Conservation (phyloP, 768 basidiomycete species). For the Crepidotus variabilis region DNA sequence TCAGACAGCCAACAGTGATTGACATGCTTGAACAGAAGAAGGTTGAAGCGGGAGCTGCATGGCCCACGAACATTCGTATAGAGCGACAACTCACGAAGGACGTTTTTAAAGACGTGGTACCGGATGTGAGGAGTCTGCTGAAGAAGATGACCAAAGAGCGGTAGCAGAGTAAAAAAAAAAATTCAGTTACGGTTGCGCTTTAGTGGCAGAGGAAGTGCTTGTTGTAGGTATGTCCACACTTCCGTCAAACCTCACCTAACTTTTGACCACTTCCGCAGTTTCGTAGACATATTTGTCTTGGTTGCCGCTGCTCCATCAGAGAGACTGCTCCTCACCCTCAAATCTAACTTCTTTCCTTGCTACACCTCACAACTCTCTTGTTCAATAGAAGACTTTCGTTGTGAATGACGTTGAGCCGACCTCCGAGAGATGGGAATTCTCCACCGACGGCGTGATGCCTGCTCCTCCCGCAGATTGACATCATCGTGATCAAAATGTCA, state of each 20-base stretch:
- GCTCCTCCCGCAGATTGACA: neutral
- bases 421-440: too few relatives aligned
- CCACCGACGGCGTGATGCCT: neutral
- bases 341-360: too few relatives aligned
- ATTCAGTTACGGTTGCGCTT: too few relatives aligned
- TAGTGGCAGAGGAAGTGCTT: neutral
- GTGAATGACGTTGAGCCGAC: too few relatives aligned
- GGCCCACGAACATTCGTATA: slow-evolving; percentile 44
- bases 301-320: too few relatives aligned
- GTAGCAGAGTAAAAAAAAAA: slow-evolving; percentile 18
- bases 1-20: slow-evolving; percentile 30
- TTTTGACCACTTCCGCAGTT: too few relatives aligned
- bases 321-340: too few relatives aligned
- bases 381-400: too few relatives aligned
- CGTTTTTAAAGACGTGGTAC: slow-evolving; percentile 32
- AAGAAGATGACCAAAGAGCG: slow-evolving; percentile 42
- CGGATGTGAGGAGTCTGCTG: slow-evolving; percentile 31
- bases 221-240: too few relatives aligned
- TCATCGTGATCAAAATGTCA: neutral
- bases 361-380: too few relatives aligned
- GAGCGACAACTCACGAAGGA: slow-evolving; percentile 41
- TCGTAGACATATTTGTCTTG: too few relatives aligned
- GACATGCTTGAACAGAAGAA: slow-evolving; percentile 32
- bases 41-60: slow-evolving; percentile 27
- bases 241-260: too few relatives aligned